Evolutionary conservation across 768 basidiomycete genomes (phyloP), one percentile per base, ranked within the genome.

Genomic region (Tulasnella calospora): DNA sequence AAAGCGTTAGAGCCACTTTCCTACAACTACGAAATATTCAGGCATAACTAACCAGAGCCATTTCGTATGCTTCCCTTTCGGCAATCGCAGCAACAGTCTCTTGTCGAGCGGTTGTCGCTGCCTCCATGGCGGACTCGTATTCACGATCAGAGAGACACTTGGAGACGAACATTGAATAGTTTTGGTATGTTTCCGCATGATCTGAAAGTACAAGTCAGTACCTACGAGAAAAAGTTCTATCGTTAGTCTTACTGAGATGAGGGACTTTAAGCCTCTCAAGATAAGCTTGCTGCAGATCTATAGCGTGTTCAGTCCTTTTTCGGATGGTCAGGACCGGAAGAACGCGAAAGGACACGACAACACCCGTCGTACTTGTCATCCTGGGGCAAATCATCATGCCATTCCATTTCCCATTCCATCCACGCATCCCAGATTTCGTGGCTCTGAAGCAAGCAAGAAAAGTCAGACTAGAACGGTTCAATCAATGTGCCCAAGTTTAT

Each of bases 151-250:
- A 89, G 81, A 91, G 89, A 83, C 92, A 88, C 76, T 89, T 88
- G 0, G 95, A 94, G 21, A 94, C 94, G 85, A 98, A 98, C 0
- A 91, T 89, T 0, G 96, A 98, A 83, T 97, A 99, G 2, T 89
- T 87, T 81, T 94, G 91, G 77, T 91, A 91, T 0, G 95, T 96
- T 19, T 92, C 89, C 55, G 94, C 94, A 77, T 91, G 88, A 79
- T 89, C 94, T 96, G 69, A 7, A 10, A 81, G n/a, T 40, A 41
- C 78, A n/a, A n/a, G 46, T 57, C 44, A 67, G 51, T 7, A n/a
- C 17, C 75, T 7, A 36, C 7, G 33, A 1, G 15, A 23, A 33
- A 36, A 7, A 67, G 30, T 41, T 36, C 46, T 33, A 38, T 33
- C 46, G 40, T 21, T 13, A 76, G 8, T 83, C 86, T 72, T 81